Evolutionary conservation across 139 green algal genomes (phyloP), one percentile per base, ranked within the genome.

Genomic region (Klebsormidium nitens): DNA sequence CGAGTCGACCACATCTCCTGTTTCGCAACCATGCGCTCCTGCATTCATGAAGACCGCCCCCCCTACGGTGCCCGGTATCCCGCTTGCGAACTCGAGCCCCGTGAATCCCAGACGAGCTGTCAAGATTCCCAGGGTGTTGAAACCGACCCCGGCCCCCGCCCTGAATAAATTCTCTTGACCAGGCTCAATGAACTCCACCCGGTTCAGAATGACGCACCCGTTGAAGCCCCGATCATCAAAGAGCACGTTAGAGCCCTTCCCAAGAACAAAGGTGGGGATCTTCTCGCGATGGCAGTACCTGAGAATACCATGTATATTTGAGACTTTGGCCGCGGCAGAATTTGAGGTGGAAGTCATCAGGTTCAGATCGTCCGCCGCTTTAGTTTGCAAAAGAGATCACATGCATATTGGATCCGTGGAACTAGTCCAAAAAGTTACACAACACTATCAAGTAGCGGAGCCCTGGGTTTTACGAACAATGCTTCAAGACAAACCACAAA

Each of bases 41-140:
- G 76, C 76, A 64, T 86, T 86, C 79, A 86, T 86, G 69, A 68
- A 84, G 11, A 86, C 66, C 29, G 80, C 80, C 14, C 80, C 80
- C 8, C 80, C 80, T 32, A 86, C 79, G 23, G 79, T 86, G 19
- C 80, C 80, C 1, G 80, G 80, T 55, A 86, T 86, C 31, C 80
- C 80, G 5, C 23, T 35, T 14, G 80, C 80, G 62, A 86, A 86
- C 62, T 86, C 80, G 17, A 86, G 47, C 3, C 80, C 80, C 8
- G 61, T 39, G 39, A 58, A 75, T 2, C 77, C 77, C 0, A 44
- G 35, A 3, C 26, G 44, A 39, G 52, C 47, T 19, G 37, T 52
- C 36, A 57, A 47, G 26, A 78, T 26, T 1, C 77, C 79, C 39
- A 85, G 58, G 29, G 59, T 40, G 61, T 85, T 83, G 64, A 85